Evolutionary conservation across 805 yeast species (phyloP), one percentile per base, ranked within the genome.

Genomic region (Candida ipomoeae): DNA sequence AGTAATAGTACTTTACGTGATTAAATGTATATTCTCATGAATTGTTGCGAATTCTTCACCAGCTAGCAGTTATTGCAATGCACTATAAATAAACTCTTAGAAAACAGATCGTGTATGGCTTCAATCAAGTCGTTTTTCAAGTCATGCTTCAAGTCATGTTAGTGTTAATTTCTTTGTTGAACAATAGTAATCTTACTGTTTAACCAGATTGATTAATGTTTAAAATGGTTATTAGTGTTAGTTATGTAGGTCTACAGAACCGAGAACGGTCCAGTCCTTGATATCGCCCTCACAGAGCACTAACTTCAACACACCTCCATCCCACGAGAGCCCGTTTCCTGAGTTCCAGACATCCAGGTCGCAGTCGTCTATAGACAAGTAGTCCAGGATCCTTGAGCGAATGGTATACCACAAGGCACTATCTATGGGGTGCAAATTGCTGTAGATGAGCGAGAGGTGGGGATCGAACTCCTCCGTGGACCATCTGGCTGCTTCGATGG

Each of bases 211-310:
- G 4, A 26, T 26, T 26, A 10, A 26, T 26, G 29, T 26, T 26
- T 26, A 26, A 26, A 11, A 26, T 8, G 11, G 29, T 26, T 10
- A 8, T 26, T 26, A 26, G 11, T 26, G 29, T 26, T 34, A 53
- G 39, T 42, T 48, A 52, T 73, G 75, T 40, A 74, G 58, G 53
- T 72, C 77, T 6, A 74, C 78, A 39, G 73, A 71, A 2, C 89
- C 92, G 52, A 86, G 68, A 1, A 77, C 77, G 38, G 76, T 70
- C 95, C 95, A 87, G 49, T 83, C 79, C 42, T 73, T 78, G 5
- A 83, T 83, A 4, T 85, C 87, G 0, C 92, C 92, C 57, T 81
- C 85, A 60, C 90, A 84, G 17, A 73, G 72, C 6, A 87, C 88
- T 48, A 87, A 74, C 56, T 84, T 80, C 21, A 84, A 71, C 6